Base-by-base conservation (phyloP, 139 green algal species). In the Coelastrella sp. region DNA sequence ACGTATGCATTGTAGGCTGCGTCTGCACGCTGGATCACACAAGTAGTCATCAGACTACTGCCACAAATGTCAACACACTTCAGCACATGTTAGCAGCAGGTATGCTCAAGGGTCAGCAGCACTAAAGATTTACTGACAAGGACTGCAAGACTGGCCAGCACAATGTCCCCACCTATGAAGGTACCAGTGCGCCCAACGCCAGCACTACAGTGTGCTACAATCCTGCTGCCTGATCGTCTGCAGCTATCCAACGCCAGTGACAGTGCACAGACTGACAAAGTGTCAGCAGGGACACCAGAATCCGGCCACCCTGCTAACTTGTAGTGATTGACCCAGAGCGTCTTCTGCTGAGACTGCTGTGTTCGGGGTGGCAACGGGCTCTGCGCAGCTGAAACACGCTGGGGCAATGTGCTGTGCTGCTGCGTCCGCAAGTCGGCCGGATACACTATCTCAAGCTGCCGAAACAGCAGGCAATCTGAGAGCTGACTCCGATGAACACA, bases 171-270 rank as follows among this genome's bases (percentile, higher is more conserved):
- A 64, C 53, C 53, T 38, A 88, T 68, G 77, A 98, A 97, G 0
- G 94, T 94, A 37, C 96, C 96, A 2, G 88, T 89, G 63, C 88
- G 88, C 6, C 90, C 90, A n/a, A 98, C 97, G 83, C 96, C 96
- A 4, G 96, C 96, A 81, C 85, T 92, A 89, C 93, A 95, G 79
- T 93, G 90, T 76, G 91, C 90, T 6, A 91, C 85, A 23, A 90
- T 79, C 68, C 59, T 75, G 59, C 57, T 51, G 40, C 85, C 66
- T 11, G 43, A n/a, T 74, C 35, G 62, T 3, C 68, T 57, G 50
- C 85, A 84, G 48, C 60, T 69, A 32, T 85, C 84, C 50, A 94
- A 67, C 35, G 89, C 69, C 38, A 91, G 84, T 32, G 82, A 88
- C 53, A 95, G 53, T 5, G 43, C 60, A 50, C 88, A 81, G 32